Base-by-base conservation (phyloP, 805 yeast genomes). In the Candida dendrica region DNA sequence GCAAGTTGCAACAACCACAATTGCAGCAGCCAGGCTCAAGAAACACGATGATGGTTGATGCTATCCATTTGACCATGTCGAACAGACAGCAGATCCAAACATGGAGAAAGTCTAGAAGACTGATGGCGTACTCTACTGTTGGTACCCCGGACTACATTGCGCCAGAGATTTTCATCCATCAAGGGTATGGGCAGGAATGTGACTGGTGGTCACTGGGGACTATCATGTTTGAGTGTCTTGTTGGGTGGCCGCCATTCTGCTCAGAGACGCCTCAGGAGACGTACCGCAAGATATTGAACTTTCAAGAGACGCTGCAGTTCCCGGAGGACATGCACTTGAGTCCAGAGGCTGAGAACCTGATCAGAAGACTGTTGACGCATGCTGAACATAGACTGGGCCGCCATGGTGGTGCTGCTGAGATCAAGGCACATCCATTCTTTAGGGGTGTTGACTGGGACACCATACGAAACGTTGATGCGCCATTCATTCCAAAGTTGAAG, bases 71-170 rank as follows among this genome's bases (percentile, higher is more conserved):
- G 62, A 93, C 98, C 3, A 88, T 93, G 83, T 84, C 96, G 5
- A 90, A 90, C 59, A 81, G 98, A 63, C 95, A 91, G 61, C 76
- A 78, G 57, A 70, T 89, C 58, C 79, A 86, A 48, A 80, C 87
- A 9, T 65, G 84, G 50, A 78, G 95, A 52, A 81, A 79, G 46
- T 61, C 65, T 4, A 95, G 90, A 56, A 79, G 87, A 49, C 82
- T 85, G 53, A 82, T 84, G 61, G 99, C 99, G 3, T 86, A 88
- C 52, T 88, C 97, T 2, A 87, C 93, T 47, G 99, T 93, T n/a
- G 99, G 99, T 4, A 87, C 96, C 0, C 99, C 99, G 1, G 99
- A 93, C 63, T 93, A 93, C 60, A 93, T 93, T 96, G 98, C 99
- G 1, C 73, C 95, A 36, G 99, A 93, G 63, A 98, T 93, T 14